Evolutionary conservation across 768 basidiomycete genomes (phyloP).

Genomic region (Phlegmacium glaucopus): DNA sequence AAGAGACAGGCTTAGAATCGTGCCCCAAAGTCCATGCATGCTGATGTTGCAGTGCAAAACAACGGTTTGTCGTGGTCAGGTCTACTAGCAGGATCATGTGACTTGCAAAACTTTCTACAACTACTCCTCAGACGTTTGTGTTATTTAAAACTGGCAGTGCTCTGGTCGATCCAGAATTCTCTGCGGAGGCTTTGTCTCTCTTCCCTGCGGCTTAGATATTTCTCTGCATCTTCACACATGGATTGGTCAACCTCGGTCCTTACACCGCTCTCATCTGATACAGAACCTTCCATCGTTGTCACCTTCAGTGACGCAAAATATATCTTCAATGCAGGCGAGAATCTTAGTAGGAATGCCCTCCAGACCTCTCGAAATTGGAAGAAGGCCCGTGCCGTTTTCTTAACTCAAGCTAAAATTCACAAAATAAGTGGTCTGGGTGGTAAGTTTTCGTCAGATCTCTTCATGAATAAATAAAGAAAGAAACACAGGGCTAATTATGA

Average conservation of each 20-base stretch:
- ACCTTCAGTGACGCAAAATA: slow-evolving; percentile 79
- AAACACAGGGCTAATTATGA: slow-evolving; percentile 68
- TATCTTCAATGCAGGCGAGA: slow-evolving; percentile 86
- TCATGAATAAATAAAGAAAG: slow-evolving; percentile 1
- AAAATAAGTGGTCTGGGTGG: slow-evolving; percentile 73
- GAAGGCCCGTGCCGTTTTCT: slow-evolving; percentile 67
- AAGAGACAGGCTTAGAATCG: slow-evolving; percentile 7
- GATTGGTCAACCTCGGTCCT: slow-evolving; percentile 65
- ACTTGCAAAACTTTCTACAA: too few species aligned
- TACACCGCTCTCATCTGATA: slow-evolving; percentile 64
- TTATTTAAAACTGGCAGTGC: neutral
- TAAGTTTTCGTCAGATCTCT: slow-evolving; percentile 25
- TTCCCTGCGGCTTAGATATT: neutral
- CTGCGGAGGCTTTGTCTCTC: neutral
- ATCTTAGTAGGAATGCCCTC: slow-evolving; percentile 68
- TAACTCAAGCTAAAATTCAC: slow-evolving; percentile 62
- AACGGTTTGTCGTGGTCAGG: too few species aligned
- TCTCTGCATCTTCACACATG: slow-evolving; percentile 20
- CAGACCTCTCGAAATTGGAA: slow-evolving; percentile 66
- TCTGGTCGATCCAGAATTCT: neutral
- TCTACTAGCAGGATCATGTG: too few species aligned
- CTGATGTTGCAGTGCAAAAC: too few species aligned
- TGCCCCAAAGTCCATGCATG: slow-evolving; percentile 6
- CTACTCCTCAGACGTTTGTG: neutral
- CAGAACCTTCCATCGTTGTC: slow-evolving; percentile 74